Evolutionary conservation across 495 filamentous ascomycete genomes (phyloP), one percentile per base, ranked within the genome.

Genomic region (Penicillium ochrochloron): DNA sequence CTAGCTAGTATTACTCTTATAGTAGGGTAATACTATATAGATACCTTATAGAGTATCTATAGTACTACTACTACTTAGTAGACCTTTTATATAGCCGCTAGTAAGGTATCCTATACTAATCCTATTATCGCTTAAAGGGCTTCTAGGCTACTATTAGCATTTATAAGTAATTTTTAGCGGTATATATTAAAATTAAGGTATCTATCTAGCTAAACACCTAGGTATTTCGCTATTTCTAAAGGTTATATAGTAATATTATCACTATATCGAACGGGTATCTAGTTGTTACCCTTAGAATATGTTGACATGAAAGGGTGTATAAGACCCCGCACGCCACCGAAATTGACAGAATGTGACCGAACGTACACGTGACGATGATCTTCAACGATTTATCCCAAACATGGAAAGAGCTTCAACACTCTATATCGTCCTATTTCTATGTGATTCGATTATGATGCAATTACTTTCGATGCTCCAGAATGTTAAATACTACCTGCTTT

Each of bases 11-110:
- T n/a, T n/a, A n/a, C n/a, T n/a, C n/a, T n/a, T n/a, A n/a, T n/a
- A n/a, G n/a, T n/a, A n/a, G n/a, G n/a, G n/a, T 39, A 39, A 15
- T 55, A 69, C 65, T 46, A 70, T 6, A 48, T 66, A 1, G 66
- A 50, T 2, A 64, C 34, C 0, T 66, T 62, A 17, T 63, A 73
- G 0, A 73, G 59, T 19, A 73, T 58, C 48, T 70, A 65, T 0
- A 66, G 66, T 8, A 73, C 44, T 0, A 73, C 60, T 10, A 73
- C 65, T 10, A 53, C 70, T 25, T 66, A 59, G 48, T 76, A 74
- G 21, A 69, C 34, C 44, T 50, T 57, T 0, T 59, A 39, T 37
- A 68, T 69, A 0, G 53, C 25, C 3, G 17, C 14, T 8, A 73
- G 27, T 1, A 61, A 67, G 12, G 60, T 44, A 0, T 68, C 66